Evolutionary conservation across 805 yeast species (phyloP), one percentile per base, ranked within the genome.

Genomic region (Suhomyces sp.): DNA sequence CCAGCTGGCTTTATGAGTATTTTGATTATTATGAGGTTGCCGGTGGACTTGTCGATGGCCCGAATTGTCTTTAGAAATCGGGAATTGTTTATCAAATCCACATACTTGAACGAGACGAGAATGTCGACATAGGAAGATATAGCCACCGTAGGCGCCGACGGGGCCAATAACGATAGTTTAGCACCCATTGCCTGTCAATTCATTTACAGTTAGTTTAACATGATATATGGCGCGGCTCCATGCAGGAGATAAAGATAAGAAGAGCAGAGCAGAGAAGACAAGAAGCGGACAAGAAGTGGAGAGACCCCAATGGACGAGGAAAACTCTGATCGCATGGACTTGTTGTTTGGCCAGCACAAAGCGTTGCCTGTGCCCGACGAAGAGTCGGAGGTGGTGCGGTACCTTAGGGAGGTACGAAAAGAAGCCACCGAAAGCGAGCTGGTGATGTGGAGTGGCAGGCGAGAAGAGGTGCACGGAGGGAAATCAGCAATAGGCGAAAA

Each of bases 131-230:
- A 93, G 1, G 97, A 92, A 22, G 93, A 90, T 2, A 91, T 79
- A 6, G 96, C 97, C 61, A 93, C 89, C 1, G 97, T 89, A 3
- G 96, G 91, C 1, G 96, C 90, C 2, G 96, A 85, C 10, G 97
- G 97, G 8, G 97, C 89, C 66, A 90, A 72, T 33, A 89, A 75
- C 1, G 97, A 92, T 55, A 93, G 73, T 65, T 88, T 88, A 12
- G 89, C 90, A 13, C 97, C 97, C 97, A 92, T 91, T 2, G 12
- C 22, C 17, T 31, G 36, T 42, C 44, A 23, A 19, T 10, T 38
- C 9, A 10, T 38, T 17, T 38, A 9, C 13, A 10, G 42, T 17
- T 6, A 5, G 42, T 38, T 12, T 38, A 38, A 17, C 22, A 12
- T 10, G 3, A 38, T 38, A 29, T 17, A 38, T 19, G 17, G 22